Base-by-base conservation (phyloP, 2,329 filamentous ascomycete genomes). In the Biscogniauxia sp. region DNA sequence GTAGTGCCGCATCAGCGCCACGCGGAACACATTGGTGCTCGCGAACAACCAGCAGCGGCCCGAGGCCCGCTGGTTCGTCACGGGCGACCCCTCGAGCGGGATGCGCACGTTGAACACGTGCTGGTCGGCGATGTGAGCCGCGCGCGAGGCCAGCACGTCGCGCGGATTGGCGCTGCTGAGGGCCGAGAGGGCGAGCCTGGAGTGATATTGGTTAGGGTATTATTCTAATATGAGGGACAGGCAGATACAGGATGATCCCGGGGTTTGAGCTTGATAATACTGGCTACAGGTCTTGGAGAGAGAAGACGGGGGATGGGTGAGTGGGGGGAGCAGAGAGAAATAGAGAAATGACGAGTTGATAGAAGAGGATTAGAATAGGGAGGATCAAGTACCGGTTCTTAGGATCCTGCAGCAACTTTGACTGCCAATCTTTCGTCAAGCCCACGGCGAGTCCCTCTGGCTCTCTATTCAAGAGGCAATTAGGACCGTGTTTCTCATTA, bases 11-110 rank as follows among this genome's bases (percentile, higher is more conserved):
- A 95, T 94, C 53, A 96, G 81, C 0, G 92, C 89, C n/a, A 96
- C 84, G 26, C 93, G 89, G 77, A 96, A 95, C 59, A 96, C 88
- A 69, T 96, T 96, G n/a, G 91, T 95, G 4, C 90, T 87, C 0
- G 93, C 93, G 69, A 97, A 97, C 64, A 96, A 85, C 93, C 93
- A 97, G 80, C 93, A 97, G 65, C 93, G 84, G 7, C 92, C 93
- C 1, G 89, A 93, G 7, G 85, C 85, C 37, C 88, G 83, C 78
- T 97, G 92, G 74, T 96, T 93, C 0, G 93, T 96, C 64, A 96
- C 88, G 0, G 93, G 93, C 0, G 82, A 83, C 54, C 92, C 93
- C 74, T 96, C 92, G 58, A 91, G 82, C 0, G 92, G 90, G 62
- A 96, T 93, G 74, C 87, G 87, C 73, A 93, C 77, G 72, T 93